phyloP scores from a whole-genome alignment of 805 yeast species.

The Spathaspora arborariae region DNA sequence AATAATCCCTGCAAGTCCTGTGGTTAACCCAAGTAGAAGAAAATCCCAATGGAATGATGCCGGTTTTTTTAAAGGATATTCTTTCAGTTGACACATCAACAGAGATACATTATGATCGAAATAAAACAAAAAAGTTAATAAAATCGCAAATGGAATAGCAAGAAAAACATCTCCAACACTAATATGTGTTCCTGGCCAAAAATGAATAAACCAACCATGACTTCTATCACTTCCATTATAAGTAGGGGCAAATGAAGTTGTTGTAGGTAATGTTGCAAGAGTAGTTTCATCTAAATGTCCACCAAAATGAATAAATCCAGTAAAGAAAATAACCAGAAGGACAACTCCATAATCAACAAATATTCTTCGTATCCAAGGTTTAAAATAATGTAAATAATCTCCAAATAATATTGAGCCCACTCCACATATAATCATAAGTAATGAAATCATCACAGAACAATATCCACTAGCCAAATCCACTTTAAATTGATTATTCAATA shows the following conservation, averaged over 20 bases:
- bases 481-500: constrained; percentile 66
- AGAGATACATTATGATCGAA: constrained; percentile 96
- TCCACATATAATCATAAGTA: constrained; percentile 77
- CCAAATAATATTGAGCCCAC: constrained; percentile 59
- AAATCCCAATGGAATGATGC: constrained; percentile 93
- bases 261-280: constrained; percentile 63
- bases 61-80: constrained; percentile 80
- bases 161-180: constrained; percentile 74
- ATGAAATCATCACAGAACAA: constrained; percentile 68
- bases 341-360: constrained; percentile 88
- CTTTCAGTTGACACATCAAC: constrained; percentile 82
- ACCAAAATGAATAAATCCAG: constrained; percentile 91
- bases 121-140: constrained; percentile 80
- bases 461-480: constrained; percentile 50
- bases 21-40: constrained; percentile 75
- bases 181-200: constrained; percentile 58
- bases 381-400: constrained; percentile 55
- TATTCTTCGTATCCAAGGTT: constrained; percentile 57
- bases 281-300: constrained; percentile 58
- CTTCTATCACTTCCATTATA: constrained; percentile 29
- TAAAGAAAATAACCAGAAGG: constrained; percentile 77
- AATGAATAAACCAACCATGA: constrained; percentile 74
- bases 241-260: constrained; percentile 76
- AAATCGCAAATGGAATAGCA: constrained; percentile 89
- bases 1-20: constrained; percentile 80